Base-by-base conservation (phyloP, 768 basidiomycete genomes). In the Collybia mongolica region DNA sequence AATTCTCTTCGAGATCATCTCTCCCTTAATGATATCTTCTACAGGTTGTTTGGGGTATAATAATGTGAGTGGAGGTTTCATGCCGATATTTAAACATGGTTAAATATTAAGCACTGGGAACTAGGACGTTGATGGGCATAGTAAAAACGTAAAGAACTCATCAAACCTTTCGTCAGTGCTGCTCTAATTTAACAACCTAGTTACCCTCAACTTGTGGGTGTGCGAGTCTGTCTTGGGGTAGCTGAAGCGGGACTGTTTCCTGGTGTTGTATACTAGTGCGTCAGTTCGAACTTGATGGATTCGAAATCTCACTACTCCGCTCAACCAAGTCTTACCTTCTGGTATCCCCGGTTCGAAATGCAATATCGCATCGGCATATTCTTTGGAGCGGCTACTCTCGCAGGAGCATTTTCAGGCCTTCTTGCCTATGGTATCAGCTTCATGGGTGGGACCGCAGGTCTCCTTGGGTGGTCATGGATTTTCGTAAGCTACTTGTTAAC, bases 191-290 rank as follows among this genome's bases (percentile, higher is more conserved):
- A 15, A 24, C 12, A 14, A 29, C 9, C 14, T 38, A 86, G 85
- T 20, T 87, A 83, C 58, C 76, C 76, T 7, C 78, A 86, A 58
- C 75, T 87, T 12, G 75, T 84, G 11, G 83, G 74, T 17, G 72
- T 71, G 8, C 77, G 84, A 8, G 65, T 82, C 6, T 79, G 76
- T 51, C 76, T 88, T 0, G 88, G 87, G 2, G 59, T 84, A 2
- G 77, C 84, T 0, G 88, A 90, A 65, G 82, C 84, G 4, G 86
- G 88, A 2, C 60, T 88, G 8, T 89, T 85, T 63, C 86, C 88
- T 9, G 86, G 86, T 20, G 83, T 88, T 8, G 77, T 80, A 0
- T 90, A 86, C 68, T 89, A 86, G 86, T 86, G 48, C 39, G 76
- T 62, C 5, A 32, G 8, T 39, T 23, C 12, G 11, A 24, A 4